Evolutionary conservation across 225 moss, liverwort and hornwort genomes (phyloP), one percentile per base, ranked within the genome.

Genomic region (Marchantia paleacea): DNA sequence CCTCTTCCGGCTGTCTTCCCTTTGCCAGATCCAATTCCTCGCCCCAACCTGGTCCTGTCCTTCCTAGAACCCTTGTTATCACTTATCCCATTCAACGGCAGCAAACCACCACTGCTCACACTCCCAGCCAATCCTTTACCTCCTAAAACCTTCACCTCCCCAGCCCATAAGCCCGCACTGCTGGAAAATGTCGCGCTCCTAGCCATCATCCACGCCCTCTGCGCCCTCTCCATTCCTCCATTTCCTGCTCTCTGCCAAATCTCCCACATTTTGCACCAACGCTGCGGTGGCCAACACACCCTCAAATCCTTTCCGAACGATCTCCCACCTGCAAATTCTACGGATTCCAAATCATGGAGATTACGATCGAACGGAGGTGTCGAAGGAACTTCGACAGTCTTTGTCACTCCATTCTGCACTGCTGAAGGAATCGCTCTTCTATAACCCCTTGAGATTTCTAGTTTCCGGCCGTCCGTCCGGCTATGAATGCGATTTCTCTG

Each of bases 11-110:
- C 89, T 3, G 97, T 99, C 83, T 99, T 99, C n/a, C 97, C 97
- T 82, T 99, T 99, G 0, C 97, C 97, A 39, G 97, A 99, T 22
- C 97, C 97, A 63, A 99, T 95, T 55, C 97, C 97, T 83, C 97
- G 83, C 25, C 97, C 97, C 52, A 94, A 72, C 82, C 97, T 82
- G 64, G 92, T 99, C 89, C 92, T 93, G 81, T 93, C 92, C 53
- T 95, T 87, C 72, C 95, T 91, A 8, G 97, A 92, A 19, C 97
- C 97, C 49, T 90, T 91, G 73, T 95, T 99, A 75, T 99, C 97
- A 28, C 92, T 92, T 2, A 99, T 90, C 58, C 85, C 85, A 62
- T 99, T 95, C 19, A 99, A 90, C 24, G 97, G 93, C 48, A 99
- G 86, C 58, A 99, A 85, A 7, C 97, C 95, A 25, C 89, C 89